These are phyloP conservation scores for Zymoseptoria pseudotritici DNA, from an alignment of 2,329 filamentous ascomycete species.

Conservation along the genomic window DNA sequence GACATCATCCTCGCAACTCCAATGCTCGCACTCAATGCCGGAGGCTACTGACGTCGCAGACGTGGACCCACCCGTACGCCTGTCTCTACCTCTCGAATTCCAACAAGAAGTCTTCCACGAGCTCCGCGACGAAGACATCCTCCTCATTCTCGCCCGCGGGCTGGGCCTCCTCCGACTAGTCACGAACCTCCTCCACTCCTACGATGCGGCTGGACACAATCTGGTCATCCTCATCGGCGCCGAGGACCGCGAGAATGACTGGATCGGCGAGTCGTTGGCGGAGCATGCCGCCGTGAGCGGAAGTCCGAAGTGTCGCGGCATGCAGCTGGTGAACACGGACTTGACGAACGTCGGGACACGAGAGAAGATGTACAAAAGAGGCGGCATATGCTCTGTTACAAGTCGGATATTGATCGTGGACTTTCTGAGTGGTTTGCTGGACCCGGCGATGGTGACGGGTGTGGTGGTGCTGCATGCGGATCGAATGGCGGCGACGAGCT, in stretches of 20 bases:
- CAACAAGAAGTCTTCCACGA: slow-evolving; percentile 94
- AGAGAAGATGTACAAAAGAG: slow-evolving; percentile 84
- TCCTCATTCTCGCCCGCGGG: slow-evolving; percentile 84
- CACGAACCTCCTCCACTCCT: slow-evolving; percentile 93
- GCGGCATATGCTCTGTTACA: slow-evolving; percentile 92
- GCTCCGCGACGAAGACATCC: slow-evolving; percentile 82
- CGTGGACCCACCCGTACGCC: slow-evolving; percentile 56
- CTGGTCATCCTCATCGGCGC: slow-evolving; percentile 83
- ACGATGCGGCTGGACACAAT: slow-evolving; percentile 92
- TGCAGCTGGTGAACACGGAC: slow-evolving; percentile 92
- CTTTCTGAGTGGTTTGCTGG: slow-evolving; percentile 72
- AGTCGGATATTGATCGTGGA: slow-evolving; percentile 93
- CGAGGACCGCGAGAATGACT: slow-evolving; percentile 87
- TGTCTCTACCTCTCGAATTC: slow-evolving; percentile 77
- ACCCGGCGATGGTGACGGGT: slow-evolving; percentile 79
- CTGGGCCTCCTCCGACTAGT: slow-evolving; percentile 86
- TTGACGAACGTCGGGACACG: slow-evolving; percentile 76
- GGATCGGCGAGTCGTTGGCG: slow-evolving; percentile 92
- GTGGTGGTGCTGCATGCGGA: slow-evolving; percentile 85
- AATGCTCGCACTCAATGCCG: not conserved
- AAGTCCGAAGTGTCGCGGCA: slow-evolving; percentile 70
- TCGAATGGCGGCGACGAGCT: slow-evolving; percentile 71
- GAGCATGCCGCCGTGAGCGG: slow-evolving; percentile 91
- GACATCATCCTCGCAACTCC: not conserved
- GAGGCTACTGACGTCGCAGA: not conserved